Conservation (phyloP, 371 early-diverging fungal genomes). For the Mucor circinelloides region DNA sequence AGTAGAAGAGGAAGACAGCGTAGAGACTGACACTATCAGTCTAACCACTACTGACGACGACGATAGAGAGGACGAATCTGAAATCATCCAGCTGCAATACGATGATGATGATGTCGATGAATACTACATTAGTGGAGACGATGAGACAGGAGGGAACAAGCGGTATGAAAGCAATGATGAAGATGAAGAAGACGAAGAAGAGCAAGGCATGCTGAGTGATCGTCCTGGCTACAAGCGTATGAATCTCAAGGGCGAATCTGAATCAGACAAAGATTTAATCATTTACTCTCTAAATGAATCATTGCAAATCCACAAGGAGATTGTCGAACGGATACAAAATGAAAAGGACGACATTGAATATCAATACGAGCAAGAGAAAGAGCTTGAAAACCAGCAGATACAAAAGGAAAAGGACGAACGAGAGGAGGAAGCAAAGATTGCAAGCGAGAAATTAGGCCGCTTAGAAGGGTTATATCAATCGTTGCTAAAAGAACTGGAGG, state of each 20-base stretch:
- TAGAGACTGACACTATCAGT: background rate
- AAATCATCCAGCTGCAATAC: background rate
- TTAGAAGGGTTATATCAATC: constrained; percentile 21
- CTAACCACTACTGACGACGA: background rate
- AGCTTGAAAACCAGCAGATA: background rate
- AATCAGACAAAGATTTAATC: constrained; percentile 46
- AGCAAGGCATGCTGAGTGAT: background rate
- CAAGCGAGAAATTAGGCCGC: background rate
- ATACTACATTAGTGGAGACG: background rate
- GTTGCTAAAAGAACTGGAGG: constrained; percentile 25
- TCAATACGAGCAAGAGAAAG: constrained; percentile 11
- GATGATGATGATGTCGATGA: background rate
- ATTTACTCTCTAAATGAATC: constrained; percentile 44
- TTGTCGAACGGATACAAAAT: constrained; percentile 37
- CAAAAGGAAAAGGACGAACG: constrained; percentile 11
- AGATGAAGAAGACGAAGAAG: background rate
- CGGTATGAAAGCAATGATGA: background rate
- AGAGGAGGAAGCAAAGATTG: constrained; percentile 3
- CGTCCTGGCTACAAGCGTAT: constrained; percentile 12
- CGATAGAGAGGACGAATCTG: background rate
- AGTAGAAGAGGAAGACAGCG: background rate
- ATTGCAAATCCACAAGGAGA: constrained; percentile 44
- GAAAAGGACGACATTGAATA: constrained; percentile 31
- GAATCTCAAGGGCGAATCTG: constrained; percentile 26
- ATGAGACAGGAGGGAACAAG: background rate